Evolutionary conservation across 352 stramenopile species (phyloP).

Genomic region (Elongisporangium senticosum): DNA sequence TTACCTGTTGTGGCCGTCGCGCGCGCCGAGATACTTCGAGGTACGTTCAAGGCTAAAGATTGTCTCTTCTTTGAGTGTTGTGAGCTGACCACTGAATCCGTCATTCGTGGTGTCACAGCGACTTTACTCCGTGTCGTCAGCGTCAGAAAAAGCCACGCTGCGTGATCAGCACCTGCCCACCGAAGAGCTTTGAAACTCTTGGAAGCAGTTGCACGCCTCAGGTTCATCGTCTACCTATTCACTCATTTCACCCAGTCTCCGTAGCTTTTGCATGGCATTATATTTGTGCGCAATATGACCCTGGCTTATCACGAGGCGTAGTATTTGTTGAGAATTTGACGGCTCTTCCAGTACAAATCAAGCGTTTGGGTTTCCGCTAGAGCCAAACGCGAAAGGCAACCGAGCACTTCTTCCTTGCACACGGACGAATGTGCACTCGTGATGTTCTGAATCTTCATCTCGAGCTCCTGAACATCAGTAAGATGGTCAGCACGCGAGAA

Average conservation of each 20-base stretch:
- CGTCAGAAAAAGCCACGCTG: slow-evolving; percentile 61
- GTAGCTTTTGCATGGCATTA: background rate
- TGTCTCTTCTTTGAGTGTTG: background rate
- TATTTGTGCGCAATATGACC: background rate
- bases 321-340: slow-evolving; percentile 32
- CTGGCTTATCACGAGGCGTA: slow-evolving; percentile 22
- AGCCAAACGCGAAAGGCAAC: slow-evolving; percentile 31
- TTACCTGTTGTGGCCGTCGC: slow-evolving; percentile 63
- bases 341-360: slow-evolving; percentile 48
- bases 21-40: slow-evolving; percentile 73
- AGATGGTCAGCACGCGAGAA: background rate
- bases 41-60: slow-evolving; percentile 15
- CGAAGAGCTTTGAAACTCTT: slow-evolving; percentile 34
- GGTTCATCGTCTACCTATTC: background rate
- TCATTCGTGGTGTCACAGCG: slow-evolving; percentile 23
- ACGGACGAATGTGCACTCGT: slow-evolving; percentile 3
- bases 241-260: background rate
- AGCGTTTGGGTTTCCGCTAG: slow-evolving; percentile 38
- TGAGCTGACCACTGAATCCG: background rate
- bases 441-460: slow-evolving; percentile 14
- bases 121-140: slow-evolving; percentile 63
- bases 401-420: slow-evolving; percentile 46
- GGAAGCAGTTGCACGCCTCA: background rate
- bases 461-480: background rate
- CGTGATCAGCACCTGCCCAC: slow-evolving; percentile 55